These are phyloP conservation scores for Nakazawaea molendinolei DNA, from an alignment of 805 yeast species.

Conservation along the genomic window DNA sequence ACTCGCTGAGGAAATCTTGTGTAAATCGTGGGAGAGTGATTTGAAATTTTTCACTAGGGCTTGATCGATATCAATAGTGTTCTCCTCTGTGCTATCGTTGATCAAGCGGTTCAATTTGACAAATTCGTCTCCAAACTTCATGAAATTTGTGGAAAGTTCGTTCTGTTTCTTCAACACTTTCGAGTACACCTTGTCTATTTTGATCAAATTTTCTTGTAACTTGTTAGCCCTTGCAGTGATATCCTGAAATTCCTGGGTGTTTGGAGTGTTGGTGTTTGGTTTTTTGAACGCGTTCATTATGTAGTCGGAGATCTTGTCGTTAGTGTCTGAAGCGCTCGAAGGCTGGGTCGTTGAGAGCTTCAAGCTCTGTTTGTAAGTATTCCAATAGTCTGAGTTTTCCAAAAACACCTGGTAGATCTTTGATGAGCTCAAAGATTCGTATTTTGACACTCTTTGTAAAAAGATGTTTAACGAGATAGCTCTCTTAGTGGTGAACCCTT, in stretches of 20 bases:
- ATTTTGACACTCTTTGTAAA: conserved; percentile 63
- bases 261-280: conserved; percentile 44
- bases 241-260: conserved; percentile 71
- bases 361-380: conserved; percentile 53
- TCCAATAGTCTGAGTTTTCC: conserved; percentile 66
- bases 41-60: conserved; percentile 21
- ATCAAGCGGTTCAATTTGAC: conserved; percentile 46
- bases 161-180: conserved; percentile 67
- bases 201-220: conserved; percentile 73
- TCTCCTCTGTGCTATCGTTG: conserved; percentile 22
- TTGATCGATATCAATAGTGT: conserved; percentile 15
- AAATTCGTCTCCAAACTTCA: conserved; percentile 64
- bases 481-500: conserved; percentile 77
- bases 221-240: conserved; percentile 79
- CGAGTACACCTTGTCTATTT: conserved; percentile 71
- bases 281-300: conserved; percentile 92
- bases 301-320: conserved; percentile 82
- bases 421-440: conserved; percentile 65
- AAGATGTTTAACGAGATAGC: conserved; percentile 77
- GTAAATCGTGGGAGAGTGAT: conserved; percentile 34
- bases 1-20: conserved; percentile 23
- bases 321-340: conserved; percentile 31
- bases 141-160: conserved; percentile 68
- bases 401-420: conserved; percentile 65
- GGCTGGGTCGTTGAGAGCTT: conserved; percentile 23